Percentiles rank a stretch among this genome's conserved stretches.
Conservation (phyloP, 2,329 filamentous ascomycete genomes). For the Cladobotryum mycophilum region DNA sequence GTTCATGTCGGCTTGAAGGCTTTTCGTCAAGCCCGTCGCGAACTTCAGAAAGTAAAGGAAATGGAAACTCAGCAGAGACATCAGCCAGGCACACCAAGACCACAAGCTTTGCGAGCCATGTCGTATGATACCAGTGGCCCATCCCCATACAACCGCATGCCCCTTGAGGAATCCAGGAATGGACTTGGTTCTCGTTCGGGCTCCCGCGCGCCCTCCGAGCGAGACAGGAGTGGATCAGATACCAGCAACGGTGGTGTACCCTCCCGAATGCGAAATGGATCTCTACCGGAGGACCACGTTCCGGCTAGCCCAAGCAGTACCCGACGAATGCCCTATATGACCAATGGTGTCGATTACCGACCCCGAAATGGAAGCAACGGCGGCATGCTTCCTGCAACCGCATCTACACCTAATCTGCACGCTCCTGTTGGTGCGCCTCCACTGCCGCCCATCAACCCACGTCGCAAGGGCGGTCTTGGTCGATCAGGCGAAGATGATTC, state of each 20-base stretch:
- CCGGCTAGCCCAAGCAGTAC: conserved; percentile 8
- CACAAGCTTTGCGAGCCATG: conserved; percentile 28
- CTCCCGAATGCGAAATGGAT: conserved; percentile 31
- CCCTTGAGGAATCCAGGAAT: conserved; percentile 37
- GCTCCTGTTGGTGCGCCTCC: conserved; percentile 37
- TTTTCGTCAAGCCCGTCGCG: conserved; percentile 52
- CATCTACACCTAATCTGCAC: conserved; percentile 34
- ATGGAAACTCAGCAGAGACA: conserved; percentile 41
- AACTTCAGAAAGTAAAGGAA: conserved; percentile 51
- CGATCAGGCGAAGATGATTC: conserved; percentile 30
- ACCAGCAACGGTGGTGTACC: conserved; percentile 40
- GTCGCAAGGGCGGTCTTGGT: conserved; percentile 38
- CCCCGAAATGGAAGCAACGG: conserved; percentile 32
- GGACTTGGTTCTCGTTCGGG: conserved; percentile 22
- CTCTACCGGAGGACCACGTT: conserved; percentile 25
- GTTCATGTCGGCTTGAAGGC: conserved; percentile 48
- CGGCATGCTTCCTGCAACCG: conserved; percentile 26
- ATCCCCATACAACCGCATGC: conserved; percentile 40
- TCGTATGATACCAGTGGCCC: conserved; percentile 39
- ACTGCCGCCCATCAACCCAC: conserved; percentile 53
- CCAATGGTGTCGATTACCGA: conserved; percentile 18
- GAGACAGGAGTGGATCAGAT: conserved; percentile 51
- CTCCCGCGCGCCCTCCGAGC: conserved; percentile 34
- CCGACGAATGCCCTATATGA: conserved; percentile 12
- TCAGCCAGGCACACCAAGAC: conserved; percentile 20